phyloP scores from a whole-genome alignment of 2,329 filamentous ascomycete species.

The Sporothrix mexicana region DNA sequence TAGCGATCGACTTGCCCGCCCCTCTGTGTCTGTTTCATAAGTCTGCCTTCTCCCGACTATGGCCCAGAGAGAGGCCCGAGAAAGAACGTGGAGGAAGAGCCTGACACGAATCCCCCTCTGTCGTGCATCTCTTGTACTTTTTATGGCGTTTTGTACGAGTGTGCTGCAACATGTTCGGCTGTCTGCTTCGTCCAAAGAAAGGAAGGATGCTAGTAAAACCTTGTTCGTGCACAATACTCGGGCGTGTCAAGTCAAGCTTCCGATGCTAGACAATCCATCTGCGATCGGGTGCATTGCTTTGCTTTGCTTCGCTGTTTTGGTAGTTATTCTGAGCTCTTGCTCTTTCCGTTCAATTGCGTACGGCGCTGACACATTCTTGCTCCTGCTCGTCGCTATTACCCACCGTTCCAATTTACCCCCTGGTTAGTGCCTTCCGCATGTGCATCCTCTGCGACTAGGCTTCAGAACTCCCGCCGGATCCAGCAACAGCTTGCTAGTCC shows the following conservation, averaged over 20 bases:
- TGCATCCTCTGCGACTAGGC: conserved; percentile 3
- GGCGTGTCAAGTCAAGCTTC: conserved; percentile 8
- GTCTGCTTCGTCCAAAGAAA: conserved; percentile 16
- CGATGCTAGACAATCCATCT: conserved; percentile 18
- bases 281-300: neutral
- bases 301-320: neutral
- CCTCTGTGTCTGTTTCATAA: neutral
- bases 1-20: neutral
- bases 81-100: neutral
- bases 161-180: neutral
- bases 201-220: too few species aligned
- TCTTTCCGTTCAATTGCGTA: conserved; percentile 17
- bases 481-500: conserved; percentile 20
- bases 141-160: neutral
- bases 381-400: neutral
- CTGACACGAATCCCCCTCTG: neutral
- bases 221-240: neutral
- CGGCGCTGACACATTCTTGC: conserved; percentile 22
- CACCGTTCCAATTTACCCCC: conserved; percentile 25
- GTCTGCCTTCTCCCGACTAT: neutral
- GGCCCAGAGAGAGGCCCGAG: neutral
- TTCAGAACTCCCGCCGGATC: conserved; percentile 26
- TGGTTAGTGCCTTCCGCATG: conserved; percentile 29
- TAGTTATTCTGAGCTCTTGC: neutral
- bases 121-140: neutral